Conservation (phyloP, 1,284 basidiomycete genomes). For the Neolentinus lepideus region DNA sequence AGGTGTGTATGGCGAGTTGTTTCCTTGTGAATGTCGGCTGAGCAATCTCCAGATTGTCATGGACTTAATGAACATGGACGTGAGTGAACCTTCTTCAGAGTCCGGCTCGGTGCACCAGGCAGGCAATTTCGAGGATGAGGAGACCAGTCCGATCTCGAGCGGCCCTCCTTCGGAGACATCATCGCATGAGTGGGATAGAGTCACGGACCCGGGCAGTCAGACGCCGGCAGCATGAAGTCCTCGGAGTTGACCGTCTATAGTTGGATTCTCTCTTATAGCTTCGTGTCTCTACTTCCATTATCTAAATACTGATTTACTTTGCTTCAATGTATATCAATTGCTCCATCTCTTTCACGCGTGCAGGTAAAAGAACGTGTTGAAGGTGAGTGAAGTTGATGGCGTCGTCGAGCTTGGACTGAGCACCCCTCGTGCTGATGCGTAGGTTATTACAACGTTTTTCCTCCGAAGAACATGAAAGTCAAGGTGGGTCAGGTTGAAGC, state of each 20-base stretch:
- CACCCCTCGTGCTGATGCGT: slow-evolving; percentile 14
- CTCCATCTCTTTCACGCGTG: slow-evolving; percentile 23
- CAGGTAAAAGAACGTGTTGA: slow-evolving; percentile 61
- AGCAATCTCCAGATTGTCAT: slow-evolving; percentile 59
- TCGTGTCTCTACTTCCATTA: slow-evolving; percentile 11
- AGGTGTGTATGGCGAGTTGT: slow-evolving; percentile 35
- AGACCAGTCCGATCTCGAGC: slow-evolving; percentile 45
- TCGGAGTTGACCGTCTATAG: slow-evolving; percentile 21
- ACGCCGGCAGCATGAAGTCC: slow-evolving; percentile 28
- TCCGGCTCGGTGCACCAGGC: slow-evolving; percentile 20
- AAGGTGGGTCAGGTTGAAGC: slow-evolving; percentile 39
- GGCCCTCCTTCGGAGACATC: slow-evolving; percentile 76
- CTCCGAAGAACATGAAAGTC: slow-evolving; percentile 63
- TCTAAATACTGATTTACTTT: slow-evolving; percentile 18
- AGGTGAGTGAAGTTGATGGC: slow-evolving; percentile 52
- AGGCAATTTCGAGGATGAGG: slow-evolving; percentile 34
- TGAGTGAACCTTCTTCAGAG: slow-evolving; percentile 55
- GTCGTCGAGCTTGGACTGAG: slow-evolving; percentile 13
- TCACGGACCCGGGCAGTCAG: slow-evolving; percentile 64
- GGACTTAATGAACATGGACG: slow-evolving; percentile 84
- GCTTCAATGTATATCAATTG: slow-evolving; percentile 57
- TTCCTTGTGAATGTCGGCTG: slow-evolving; percentile 5
- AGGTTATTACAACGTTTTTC: slow-evolving; percentile 75
- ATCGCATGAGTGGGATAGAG: slow-evolving; percentile 80
- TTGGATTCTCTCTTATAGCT: slow-evolving; percentile 8